A percentile compares a stretch with the other conserved stretches of the same genome.
These are phyloP conservation scores for Euphorbia tirucalli DNA, from an alignment of 345 rosid species.

Conservation along the genomic window DNA sequence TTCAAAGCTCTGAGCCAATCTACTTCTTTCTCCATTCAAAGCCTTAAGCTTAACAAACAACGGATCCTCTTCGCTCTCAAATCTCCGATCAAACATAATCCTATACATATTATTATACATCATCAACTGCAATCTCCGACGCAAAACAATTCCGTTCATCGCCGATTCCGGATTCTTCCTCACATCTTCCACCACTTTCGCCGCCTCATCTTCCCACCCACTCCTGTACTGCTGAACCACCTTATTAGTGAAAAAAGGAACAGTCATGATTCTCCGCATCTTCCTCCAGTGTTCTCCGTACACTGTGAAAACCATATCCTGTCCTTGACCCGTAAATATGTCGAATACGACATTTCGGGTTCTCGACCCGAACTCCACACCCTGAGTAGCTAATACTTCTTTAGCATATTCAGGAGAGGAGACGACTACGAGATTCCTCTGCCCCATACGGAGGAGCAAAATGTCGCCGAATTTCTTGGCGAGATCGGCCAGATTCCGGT, in stretches of 20 bases:
- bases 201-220: slow-evolving; percentile 82
- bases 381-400: slow-evolving; percentile 91
- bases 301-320: slow-evolving; percentile 98
- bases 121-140: slow-evolving; percentile 80
- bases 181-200: slow-evolving; percentile 66
- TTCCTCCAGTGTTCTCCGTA: slow-evolving; percentile 99
- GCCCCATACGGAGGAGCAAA: slow-evolving; percentile 80
- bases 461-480: slow-evolving; percentile 75
- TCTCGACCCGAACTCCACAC: slow-evolving; percentile 91
- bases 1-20: slow-evolving; percentile 95
- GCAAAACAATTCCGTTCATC: slow-evolving; percentile 65
- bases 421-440: slow-evolving; percentile 81
- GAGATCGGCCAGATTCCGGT: slow-evolving; percentile 74
- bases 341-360: slow-evolving; percentile 95
- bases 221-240: slow-evolving; percentile 72
- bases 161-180: slow-evolving; percentile 69
- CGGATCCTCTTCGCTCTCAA: slow-evolving; percentile 89
- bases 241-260: slow-evolving; percentile 92
- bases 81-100: slow-evolving; percentile 91
- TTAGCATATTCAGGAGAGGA: slow-evolving; percentile 86
- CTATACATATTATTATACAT: slow-evolving; percentile 97
- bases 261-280: slow-evolving; percentile 98
- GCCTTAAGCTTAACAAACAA: slow-evolving; percentile 69
- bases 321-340: slow-evolving; percentile 94
- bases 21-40: slow-evolving; percentile 89